Evolutionary conservation across 164 flowering plant genomes (phyloP).

Genomic region (Chimonanthus praecox): DNA sequence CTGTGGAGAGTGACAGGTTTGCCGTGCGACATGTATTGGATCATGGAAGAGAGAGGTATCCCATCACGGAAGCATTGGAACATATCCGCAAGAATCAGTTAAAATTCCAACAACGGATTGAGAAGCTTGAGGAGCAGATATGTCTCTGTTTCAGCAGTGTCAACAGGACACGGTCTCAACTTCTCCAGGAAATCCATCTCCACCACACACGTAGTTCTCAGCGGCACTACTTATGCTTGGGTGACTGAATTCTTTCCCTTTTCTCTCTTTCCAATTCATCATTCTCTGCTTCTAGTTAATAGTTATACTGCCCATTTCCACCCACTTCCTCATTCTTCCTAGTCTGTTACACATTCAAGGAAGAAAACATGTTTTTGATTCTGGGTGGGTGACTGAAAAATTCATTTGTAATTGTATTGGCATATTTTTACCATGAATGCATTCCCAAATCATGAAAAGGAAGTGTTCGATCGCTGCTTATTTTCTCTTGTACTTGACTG

Average conservation of each 20-base stretch:
- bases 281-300: too few species aligned
- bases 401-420: too few species aligned
- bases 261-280: too few species aligned
- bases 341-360: too few species aligned
- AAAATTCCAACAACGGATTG: slow-evolving; percentile 37
- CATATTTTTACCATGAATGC: too few species aligned
- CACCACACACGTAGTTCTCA: slow-evolving; percentile 11
- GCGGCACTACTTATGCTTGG: background rate
- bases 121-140: slow-evolving; percentile 66
- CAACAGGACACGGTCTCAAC: slow-evolving; percentile 57
- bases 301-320: too few species aligned
- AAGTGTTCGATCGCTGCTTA: too few species aligned
- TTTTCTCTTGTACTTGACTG: too few species aligned
- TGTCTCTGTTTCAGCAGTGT: slow-evolving; percentile 57
- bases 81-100: slow-evolving; percentile 46
- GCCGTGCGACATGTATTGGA: slow-evolving; percentile 49
- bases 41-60: slow-evolving; percentile 49
- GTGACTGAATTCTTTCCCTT: background rate
- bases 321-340: too few species aligned
- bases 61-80: slow-evolving; percentile 50
- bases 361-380: too few species aligned
- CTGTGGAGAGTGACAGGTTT: slow-evolving; percentile 50
- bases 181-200: slow-evolving; percentile 46
- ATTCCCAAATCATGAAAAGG: too few species aligned
- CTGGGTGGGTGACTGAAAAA: too few species aligned